Conservation (phyloP, 2,329 filamentous ascomycete species). For the Paraphoma sp. region DNA sequence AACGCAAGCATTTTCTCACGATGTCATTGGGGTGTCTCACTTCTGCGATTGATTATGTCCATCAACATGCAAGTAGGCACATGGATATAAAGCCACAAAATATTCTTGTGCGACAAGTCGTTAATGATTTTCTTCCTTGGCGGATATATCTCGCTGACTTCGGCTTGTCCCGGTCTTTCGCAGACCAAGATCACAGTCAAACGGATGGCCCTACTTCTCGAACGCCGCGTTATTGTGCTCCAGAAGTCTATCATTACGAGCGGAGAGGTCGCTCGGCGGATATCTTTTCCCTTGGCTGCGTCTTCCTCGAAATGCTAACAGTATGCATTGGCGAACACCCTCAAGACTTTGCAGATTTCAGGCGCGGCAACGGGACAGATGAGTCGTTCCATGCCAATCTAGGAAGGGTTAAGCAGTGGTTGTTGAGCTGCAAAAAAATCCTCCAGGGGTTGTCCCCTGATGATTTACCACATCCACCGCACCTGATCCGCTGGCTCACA, state of each 20-base stretch:
- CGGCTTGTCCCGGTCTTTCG: constrained; percentile 23
- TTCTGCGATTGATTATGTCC: neutral
- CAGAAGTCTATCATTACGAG: constrained; percentile 18
- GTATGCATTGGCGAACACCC: neutral
- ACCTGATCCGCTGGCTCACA: too few relatives aligned
- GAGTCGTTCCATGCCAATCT: neutral
- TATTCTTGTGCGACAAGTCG: neutral
- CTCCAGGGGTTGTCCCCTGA: too few relatives aligned
- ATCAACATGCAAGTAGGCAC: neutral
- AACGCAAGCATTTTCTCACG: too few relatives aligned
- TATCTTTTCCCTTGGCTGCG: constrained; percentile 24
- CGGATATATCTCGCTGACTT: constrained; percentile 30
- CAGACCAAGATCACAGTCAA: constrained; percentile 15
- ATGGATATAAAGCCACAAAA: neutral
- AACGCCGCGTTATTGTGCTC: constrained; percentile 25
- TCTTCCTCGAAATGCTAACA: constrained; percentile 18
- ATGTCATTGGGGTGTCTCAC: neutral
- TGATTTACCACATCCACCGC: too few relatives aligned
- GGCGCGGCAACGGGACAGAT: neutral
- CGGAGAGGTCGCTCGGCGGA: constrained; percentile 22
- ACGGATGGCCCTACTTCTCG: constrained; percentile 18
- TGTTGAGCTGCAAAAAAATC: too few relatives aligned
- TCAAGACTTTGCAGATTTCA: neutral
- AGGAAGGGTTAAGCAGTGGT: too few relatives aligned
- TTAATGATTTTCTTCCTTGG: constrained; percentile 9